Evolutionary conservation across 768 basidiomycete genomes (phyloP), one percentile per base, ranked within the genome.

Genomic region (Coprinellus micaceus): DNA sequence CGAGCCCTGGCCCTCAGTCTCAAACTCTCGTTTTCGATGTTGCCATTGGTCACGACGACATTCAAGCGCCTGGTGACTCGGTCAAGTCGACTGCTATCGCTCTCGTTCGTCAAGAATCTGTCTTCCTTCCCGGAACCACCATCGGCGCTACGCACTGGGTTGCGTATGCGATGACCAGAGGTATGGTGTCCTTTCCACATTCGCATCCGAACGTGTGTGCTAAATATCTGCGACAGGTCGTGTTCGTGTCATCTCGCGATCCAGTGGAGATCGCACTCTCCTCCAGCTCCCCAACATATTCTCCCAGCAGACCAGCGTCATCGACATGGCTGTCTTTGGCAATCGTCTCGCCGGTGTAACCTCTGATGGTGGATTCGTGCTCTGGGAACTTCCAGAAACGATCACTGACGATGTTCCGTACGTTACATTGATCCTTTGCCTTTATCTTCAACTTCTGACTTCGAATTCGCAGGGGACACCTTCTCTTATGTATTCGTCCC

Each of bases 141-240:
- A 93, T 94, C 53, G 91, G 91, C 10, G 91, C 91, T 13, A 92
- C 91, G 4, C 88, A 91, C 65, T 94, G 91, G 89, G 91, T 94
- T 57, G 91, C 91, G 15, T 93, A 94, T 64, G 91, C 91, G 24
- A 94, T 94, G 91, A 92, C 88, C 4, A 84, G 87, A 74, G 89
- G 88, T 83, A 58, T 10, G 65, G 58, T 19, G 37, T 40, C 13
- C 39, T 48, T 37, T 25, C 11, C 19, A 9, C 4, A n/a, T 33
- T n/a, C 12, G 17, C 4, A 24, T 45, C 28, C 29, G 15, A 28
- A 33, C n/a, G 49, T 26, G 12, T 41, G n/a, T 29, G 37, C 25
- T 1, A 21, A 11, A 45, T 17, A 50, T 55, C 47, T 58, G 2
- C 60, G 41, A 22, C 41, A 85, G 86, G 88, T 57, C 90, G 91